These are phyloP conservation scores for Fusarium burgessii DNA, from an alignment of 2,329 filamentous ascomycete genomes.

Conservation along the genomic window DNA sequence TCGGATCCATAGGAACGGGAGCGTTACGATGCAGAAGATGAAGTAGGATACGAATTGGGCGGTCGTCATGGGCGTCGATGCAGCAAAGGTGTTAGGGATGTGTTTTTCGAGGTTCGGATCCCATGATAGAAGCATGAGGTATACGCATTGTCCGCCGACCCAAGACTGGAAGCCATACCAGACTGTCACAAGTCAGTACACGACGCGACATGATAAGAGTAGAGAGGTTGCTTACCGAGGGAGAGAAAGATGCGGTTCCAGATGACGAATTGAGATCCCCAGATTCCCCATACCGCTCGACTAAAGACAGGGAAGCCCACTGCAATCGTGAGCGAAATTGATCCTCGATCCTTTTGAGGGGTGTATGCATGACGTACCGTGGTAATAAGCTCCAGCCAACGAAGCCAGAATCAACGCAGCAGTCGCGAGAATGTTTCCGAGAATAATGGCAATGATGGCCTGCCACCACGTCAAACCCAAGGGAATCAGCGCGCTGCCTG, in stretches of 20 bases:
- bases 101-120: constrained; percentile 57
- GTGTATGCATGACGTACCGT: constrained; percentile 48
- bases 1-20: constrained; percentile 59
- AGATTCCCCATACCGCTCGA: constrained; percentile 56
- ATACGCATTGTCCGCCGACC: constrained; percentile 60
- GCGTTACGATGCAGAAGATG: constrained; percentile 57
- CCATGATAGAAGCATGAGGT: constrained; percentile 60
- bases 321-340: constrained; percentile 18
- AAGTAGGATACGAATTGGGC: constrained; percentile 59
- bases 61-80: constrained; percentile 57
- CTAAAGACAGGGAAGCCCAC: constrained; percentile 56
- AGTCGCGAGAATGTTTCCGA: constrained; percentile 56
- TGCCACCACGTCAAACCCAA: constrained; percentile 58
- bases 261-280: constrained; percentile 57
- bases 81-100: constrained; percentile 57
- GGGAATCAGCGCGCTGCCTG: constrained; percentile 57
- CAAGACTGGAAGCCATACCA: constrained; percentile 61
- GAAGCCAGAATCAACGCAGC: constrained; percentile 57
- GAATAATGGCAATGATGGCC: constrained; percentile 55
- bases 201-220: neutral
- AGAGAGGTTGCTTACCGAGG: constrained; percentile 48
- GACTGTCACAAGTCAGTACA: neutral
- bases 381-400: constrained; percentile 57
- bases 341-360: neutral
- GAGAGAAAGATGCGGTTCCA: constrained; percentile 58